Evolutionary conservation across 345 rosid species (phyloP), one percentile per base, ranked within the genome.

Genomic region (Crucihimalaya himalaica): DNA sequence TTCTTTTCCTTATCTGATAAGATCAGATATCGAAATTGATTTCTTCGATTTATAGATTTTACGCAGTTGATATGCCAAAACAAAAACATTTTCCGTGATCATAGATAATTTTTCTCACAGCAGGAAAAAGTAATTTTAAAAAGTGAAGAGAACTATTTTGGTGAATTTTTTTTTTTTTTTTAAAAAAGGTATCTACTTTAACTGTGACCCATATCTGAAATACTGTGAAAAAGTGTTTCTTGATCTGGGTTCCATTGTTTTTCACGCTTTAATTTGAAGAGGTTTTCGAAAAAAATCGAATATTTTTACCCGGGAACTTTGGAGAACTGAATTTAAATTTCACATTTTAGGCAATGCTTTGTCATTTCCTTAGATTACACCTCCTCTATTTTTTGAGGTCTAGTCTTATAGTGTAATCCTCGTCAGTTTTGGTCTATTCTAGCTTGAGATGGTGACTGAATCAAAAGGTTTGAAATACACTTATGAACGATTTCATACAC

Each of bases 191-290:
- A 68, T 39, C 34, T 35, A 77, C 80, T 77, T 56, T 64, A 64
- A 50, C 71, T 29, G 28, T 76, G 45, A 45, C 79, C 73, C 79
- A 51, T 68, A 50, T 68, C 74, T 75, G 63, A 43, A 46, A n/a
- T 16, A 16, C 12, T 46, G 3, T 75, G 63, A 43, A 46, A n/a
- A 46, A 16, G 21, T 46, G 3, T 16, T 61, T 48, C 31, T 71
- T 58, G 66, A 71, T 71, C 35, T 70, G 29, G 34, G 15, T 70
- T 61, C 58, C 68, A 72, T 63, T 32, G 70, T 11, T 63, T 63
- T 43, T 54, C 64, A 68, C 69, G 63, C 74, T 64, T 70, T 70
- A 76, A 62, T 76, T 62, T 61, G 52, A 69, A 76, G 14, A 4
- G 2, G 29, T 52, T 68, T 60, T 21, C 2, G 43, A 51, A 39